Evolutionary conservation across 176 grass and related monocot species (phyloP).

Genomic region (Cymbopogon citratus): DNA sequence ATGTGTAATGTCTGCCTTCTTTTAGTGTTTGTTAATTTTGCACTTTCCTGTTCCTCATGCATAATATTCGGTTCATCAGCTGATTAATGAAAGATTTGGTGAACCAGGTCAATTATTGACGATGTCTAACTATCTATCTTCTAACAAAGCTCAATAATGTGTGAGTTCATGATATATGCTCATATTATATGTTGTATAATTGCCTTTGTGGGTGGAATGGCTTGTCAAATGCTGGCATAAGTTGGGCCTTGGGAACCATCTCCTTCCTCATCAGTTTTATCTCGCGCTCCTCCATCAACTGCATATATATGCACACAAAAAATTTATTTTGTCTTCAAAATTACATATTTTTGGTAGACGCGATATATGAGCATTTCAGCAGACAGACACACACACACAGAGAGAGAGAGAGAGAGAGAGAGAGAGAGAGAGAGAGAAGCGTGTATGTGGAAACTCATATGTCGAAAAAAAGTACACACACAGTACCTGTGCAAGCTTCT

Average conservation of each 20-base stretch:
- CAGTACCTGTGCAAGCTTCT: constrained; percentile 70
- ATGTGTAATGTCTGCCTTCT: neutral
- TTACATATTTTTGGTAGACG: too few species aligned
- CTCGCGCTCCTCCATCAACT: constrained; percentile 90
- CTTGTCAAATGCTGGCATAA: constrained; percentile 92
- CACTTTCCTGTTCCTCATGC: neutral
- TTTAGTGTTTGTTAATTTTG: neutral
- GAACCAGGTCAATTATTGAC: constrained; percentile 40
- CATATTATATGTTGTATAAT: neutral
- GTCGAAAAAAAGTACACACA: too few species aligned
- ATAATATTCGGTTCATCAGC: neutral
- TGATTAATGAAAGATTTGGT: constrained; percentile 26
- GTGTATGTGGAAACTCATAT: too few species aligned
- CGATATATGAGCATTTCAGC: too few species aligned
- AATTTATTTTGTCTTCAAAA: too few species aligned
- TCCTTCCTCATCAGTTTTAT: constrained; percentile 95
- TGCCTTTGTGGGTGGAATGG: constrained; percentile 90
- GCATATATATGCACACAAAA: neutral
- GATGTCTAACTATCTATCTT: neutral
- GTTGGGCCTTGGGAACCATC: constrained; percentile 93
- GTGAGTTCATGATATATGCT: constrained; percentile 22
- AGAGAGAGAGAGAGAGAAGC: too few species aligned
- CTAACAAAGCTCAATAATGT: constrained; percentile 8
- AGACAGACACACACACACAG: too few species aligned
- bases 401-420: too few species aligned